phyloP scores from a whole-genome alignment of 371 early-diverging fungal genomes.

The Zychaea mexicana region DNA sequence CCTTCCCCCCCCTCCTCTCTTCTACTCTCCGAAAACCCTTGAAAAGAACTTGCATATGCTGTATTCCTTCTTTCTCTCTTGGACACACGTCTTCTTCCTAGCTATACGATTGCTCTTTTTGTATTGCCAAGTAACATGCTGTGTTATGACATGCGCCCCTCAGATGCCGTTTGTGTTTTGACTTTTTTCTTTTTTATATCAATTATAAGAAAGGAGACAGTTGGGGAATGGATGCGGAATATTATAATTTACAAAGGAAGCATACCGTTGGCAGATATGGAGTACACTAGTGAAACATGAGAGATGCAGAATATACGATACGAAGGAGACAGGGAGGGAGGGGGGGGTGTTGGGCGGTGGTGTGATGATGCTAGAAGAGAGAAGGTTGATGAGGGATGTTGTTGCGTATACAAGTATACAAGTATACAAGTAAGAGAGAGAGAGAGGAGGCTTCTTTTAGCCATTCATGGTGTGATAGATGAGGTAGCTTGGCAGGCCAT shows the following conservation, averaged over 20 bases:
- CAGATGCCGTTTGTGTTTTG: no score
- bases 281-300: conserved; percentile 5
- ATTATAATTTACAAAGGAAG: not conserved
- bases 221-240: not conserved
- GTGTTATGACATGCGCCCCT: no score
- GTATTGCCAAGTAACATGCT: no score
- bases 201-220: no score
- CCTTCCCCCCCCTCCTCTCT: no score
- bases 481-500: conserved; percentile 60
- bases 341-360: not conserved
- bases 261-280: not conserved
- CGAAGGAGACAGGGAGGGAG: not conserved
- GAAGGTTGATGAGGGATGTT: not conserved
- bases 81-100: no score
- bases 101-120: no score
- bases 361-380: not conserved
- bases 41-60: no score
- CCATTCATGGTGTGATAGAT: conserved; percentile 48
- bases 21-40: no score
- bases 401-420: not conserved
- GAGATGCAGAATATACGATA: not conserved
- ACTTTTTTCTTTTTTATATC: no score
- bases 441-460: not conserved
- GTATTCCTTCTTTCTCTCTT: no score
- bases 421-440: no score